These are phyloP conservation scores for Cordyceps cicadae DNA, from an alignment of 2,329 filamentous ascomycete genomes.

Conservation along the genomic window DNA sequence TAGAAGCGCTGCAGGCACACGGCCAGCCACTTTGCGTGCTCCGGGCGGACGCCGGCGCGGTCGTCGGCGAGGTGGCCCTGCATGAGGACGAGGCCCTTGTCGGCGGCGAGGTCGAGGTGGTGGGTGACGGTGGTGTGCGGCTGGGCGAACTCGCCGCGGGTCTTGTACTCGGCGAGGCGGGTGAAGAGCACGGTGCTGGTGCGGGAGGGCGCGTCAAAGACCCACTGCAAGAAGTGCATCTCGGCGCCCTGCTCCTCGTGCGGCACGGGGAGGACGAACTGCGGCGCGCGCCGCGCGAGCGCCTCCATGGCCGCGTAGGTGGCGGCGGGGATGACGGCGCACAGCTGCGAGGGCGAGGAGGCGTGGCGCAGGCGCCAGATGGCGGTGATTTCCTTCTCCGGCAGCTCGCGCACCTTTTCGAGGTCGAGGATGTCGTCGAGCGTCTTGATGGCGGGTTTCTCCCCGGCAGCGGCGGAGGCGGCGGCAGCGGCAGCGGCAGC, in stretches of 20 bases:
- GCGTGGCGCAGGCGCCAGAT: slow-evolving; percentile 89
- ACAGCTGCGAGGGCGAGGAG: slow-evolving; percentile 63
- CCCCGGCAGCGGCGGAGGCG: slow-evolving; percentile 16
- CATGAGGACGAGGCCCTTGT: slow-evolving; percentile 75
- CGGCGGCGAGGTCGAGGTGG: slow-evolving; percentile 68
- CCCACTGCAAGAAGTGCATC: slow-evolving; percentile 96
- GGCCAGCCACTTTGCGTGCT: slow-evolving; percentile 82
- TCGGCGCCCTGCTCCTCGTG: slow-evolving; percentile 64
- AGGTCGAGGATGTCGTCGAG: slow-evolving; percentile 61
- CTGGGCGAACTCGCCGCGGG: slow-evolving; percentile 77
- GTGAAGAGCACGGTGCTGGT: slow-evolving; percentile 83
- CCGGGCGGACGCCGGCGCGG: slow-evolving; percentile 66
- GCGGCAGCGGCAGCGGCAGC: slow-evolving; percentile 16
- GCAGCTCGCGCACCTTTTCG: slow-evolving; percentile 63
- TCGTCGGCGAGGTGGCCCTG: slow-evolving; percentile 72
- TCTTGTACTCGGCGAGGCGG: slow-evolving; percentile 85
- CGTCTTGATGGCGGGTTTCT: slow-evolving; percentile 33
- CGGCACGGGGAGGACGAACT: slow-evolving; percentile 85
- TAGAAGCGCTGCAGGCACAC: slow-evolving; percentile 97
- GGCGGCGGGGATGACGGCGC: slow-evolving; percentile 65
- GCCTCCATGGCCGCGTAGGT: slow-evolving; percentile 67
- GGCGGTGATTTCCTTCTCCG: slow-evolving; percentile 72
- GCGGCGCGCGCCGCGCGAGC: slow-evolving; percentile 66
- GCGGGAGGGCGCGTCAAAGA: slow-evolving; percentile 60
- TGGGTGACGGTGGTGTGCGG: slow-evolving; percentile 94